phyloP scores from a whole-genome alignment of 192 early-diverging fungal species.

The Coemansia sp. region DNA sequence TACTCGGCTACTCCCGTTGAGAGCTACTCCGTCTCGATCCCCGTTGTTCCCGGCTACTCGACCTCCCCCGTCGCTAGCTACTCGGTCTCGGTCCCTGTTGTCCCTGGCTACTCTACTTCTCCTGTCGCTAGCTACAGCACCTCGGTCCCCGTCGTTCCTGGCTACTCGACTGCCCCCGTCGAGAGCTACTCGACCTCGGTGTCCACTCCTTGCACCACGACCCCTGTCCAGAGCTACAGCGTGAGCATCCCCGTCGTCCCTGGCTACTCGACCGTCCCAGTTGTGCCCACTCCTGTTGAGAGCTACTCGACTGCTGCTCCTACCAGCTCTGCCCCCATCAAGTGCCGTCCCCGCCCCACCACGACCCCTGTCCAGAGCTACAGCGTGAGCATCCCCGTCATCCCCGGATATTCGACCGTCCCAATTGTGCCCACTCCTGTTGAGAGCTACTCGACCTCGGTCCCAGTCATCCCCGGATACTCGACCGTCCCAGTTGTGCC shows the following conservation, averaged over 20 bases:
- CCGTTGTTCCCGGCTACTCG: too few relatives aligned
- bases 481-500: too few relatives aligned
- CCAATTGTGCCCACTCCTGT: not conserved
- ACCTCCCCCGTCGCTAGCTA: too few relatives aligned
- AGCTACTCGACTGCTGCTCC: conserved; percentile 7
- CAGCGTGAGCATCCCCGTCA: not conserved
- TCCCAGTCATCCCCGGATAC: not conserved
- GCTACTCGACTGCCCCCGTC: too few relatives aligned
- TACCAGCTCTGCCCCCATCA: conserved; percentile 11
- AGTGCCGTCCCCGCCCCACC: not conserved
- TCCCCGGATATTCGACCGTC: not conserved
- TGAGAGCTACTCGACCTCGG: conserved; percentile 5
- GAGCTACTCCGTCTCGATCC: conserved; percentile 1
- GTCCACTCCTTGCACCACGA: not conserved
- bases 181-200: conserved; percentile 14
- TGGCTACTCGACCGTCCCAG: too few relatives aligned
- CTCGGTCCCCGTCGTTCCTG: too few relatives aligned
- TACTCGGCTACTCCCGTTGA: conserved; percentile 13
- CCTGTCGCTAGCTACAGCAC: conserved; percentile 12
- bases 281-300: not conserved
- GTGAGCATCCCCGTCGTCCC: not conserved
- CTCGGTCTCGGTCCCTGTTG: too few relatives aligned
- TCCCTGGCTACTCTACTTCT: too few relatives aligned
- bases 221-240: conserved; percentile 17
- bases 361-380: conserved; percentile 10